Conservation (phyloP, 2,329 filamentous ascomycete genomes). For the Cytospora schulzeri region DNA sequence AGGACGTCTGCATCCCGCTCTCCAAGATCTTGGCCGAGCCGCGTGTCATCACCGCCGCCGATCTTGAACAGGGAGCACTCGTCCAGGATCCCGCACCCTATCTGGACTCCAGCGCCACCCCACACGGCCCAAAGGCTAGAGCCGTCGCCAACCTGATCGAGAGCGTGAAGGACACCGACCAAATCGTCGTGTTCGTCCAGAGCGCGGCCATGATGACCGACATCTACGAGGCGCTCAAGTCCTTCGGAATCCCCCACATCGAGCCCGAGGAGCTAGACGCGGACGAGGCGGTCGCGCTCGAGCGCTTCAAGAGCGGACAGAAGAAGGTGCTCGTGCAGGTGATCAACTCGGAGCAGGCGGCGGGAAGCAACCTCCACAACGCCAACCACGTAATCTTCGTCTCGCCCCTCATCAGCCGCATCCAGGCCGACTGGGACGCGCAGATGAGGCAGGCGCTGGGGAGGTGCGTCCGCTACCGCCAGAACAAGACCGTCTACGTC, state of each 20-base stretch:
- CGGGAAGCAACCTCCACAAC: conserved; percentile 45
- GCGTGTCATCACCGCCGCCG: conserved; percentile 7
- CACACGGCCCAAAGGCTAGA: conserved; percentile 30
- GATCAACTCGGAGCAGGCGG: conserved; percentile 42
- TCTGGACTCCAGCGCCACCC: conserved; percentile 5
- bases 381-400: conserved; percentile 48
- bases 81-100: conserved; percentile 7
- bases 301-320: conserved; percentile 34
- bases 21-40: conserved; percentile 7
- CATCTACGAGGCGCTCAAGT: conserved; percentile 30
- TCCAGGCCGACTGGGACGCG: conserved; percentile 38
- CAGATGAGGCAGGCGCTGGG: conserved; percentile 45
- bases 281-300: conserved; percentile 27
- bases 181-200: conserved; percentile 44
- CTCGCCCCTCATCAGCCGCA: conserved; percentile 37
- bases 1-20: conserved; percentile 22
- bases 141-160: conserved; percentile 32
- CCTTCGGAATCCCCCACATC: conserved; percentile 26
- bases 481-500: conserved; percentile 41
- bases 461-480: conserved; percentile 43
- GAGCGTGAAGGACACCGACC: conserved; percentile 31
- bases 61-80: conserved; percentile 15
- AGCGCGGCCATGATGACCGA: conserved; percentile 35
- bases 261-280: conserved; percentile 1
- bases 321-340: conserved; percentile 41